Evolutionary conservation across 306 rosid species (phyloP), one percentile per base, ranked within the genome.

Genomic region (Vicia sativa): DNA sequence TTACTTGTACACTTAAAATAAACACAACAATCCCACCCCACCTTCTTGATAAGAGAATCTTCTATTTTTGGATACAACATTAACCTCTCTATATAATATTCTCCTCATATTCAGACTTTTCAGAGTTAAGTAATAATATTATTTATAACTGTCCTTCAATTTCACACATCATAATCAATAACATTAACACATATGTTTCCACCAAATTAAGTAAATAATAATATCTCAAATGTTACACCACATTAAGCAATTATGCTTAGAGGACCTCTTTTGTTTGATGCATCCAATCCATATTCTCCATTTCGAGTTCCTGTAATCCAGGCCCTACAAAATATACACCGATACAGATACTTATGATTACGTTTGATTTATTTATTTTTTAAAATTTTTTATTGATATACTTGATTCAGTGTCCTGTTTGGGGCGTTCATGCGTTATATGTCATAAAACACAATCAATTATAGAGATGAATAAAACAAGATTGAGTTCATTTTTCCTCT

Each of bases 261-360:
- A 68, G 96, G 89, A 62, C 99, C 93, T 14, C 90, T 80, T 81
- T 90, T 90, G 57, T 77, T 90, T 54, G 99, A 81, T 58, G 98
- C 91, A 49, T 88, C 86, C 16, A 93, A 71, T 67, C 91, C 96
- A 63, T 76, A 83, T 38, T 86, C 96, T 26, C 86, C 86, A 11
- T 74, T 88, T 18, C 77, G 73, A 65, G 86, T 77, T 70, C 91
- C 93, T 21, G 85, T 79, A 39, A 88, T 78, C 88, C 86, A 80
- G n/a, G 78, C 74, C 91, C 98, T 93, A 78, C 74, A 78, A 64
- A 68, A 80, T 2, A 23, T 23, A 6, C 9, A 31, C 38, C 0
- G 2, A 31, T 2, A 34, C 38, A 7, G 7, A 31, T 7, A 5
- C 0, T 6, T 31, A 0, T 6, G 8, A 6, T 6, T 5, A 31